Base-by-base conservation (phyloP, 495 filamentous ascomycete species). In the Hypoxylon rickii region DNA sequence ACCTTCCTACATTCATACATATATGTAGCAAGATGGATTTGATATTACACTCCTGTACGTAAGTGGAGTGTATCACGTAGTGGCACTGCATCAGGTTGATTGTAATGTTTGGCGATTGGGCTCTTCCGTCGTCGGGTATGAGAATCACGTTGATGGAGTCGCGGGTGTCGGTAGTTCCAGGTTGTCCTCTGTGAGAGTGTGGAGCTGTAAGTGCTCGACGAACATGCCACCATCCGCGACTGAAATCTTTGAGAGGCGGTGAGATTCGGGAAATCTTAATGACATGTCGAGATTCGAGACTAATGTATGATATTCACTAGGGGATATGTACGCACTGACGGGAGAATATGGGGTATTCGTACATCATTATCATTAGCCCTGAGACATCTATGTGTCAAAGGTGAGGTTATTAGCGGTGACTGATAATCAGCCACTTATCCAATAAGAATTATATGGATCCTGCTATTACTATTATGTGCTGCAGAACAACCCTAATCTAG, bases 31-130 rank as follows among this genome's bases (percentile, higher is more conserved):
- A n/a, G n/a, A n/a, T n/a, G n/a, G n/a, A n/a, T 29, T 4, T 10
- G 24, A 29, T 29, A 29, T 29, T 10, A 34, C 44, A 11, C 13
- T 5, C 10, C 41, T 26, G 3, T 36, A n/a, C 32, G 32, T 31
- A 15, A 29, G 45, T 62, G 51, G 58, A 48, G 56, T 52, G 58
- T 56, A 63, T 55, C 46, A 46, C 31, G 32, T 33, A 62, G 40
- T 18, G 11, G 42, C 42, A 33, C 33, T 45, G 46, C 40, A 41
- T 58, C 40, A 38, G 32, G n/a, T 51, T 31, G 32, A 47, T 29
- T 17, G 51, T 53, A 46, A 11, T 40, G 49, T 42, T 26, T 47
- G 51, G 37, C 42, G 36, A 51, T 44, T n/a, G n/a, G n/a, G n/a
- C n/a, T 44, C 24, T 49, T 42, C 12, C 24, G 24, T 10, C 19